phyloP scores from a whole-genome alignment of 2,329 filamentous ascomycete genomes.

The Epichloe glyceriae region DNA sequence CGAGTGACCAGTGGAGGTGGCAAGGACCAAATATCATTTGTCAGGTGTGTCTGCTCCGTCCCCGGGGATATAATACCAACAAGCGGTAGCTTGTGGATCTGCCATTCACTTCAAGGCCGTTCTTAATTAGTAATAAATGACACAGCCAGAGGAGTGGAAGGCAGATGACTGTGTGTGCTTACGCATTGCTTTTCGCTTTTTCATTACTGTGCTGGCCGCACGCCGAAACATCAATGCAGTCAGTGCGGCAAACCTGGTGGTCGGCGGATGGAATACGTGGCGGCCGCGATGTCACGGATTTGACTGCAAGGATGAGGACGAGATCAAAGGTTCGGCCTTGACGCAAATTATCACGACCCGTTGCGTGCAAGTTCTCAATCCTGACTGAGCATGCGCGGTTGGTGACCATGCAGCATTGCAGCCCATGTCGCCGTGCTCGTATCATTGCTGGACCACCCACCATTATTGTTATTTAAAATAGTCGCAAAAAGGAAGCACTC shows the following conservation, averaged over 20 bases:
- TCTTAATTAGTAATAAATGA: too few relatives aligned
- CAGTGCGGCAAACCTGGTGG: neutral
- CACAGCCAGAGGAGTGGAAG: too few relatives aligned
- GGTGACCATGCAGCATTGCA: too few relatives aligned
- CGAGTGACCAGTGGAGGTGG: neutral
- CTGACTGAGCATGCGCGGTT: neutral
- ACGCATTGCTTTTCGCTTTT: too few relatives aligned
- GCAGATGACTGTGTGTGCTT: too few relatives aligned
- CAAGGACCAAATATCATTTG: neutral
- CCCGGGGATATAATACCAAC: too few relatives aligned
- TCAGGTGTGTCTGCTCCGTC: too few relatives aligned
- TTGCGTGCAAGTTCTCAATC: neutral
- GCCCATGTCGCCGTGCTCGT: too few relatives aligned
- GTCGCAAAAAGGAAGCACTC: neutral
- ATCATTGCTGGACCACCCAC: too few relatives aligned
- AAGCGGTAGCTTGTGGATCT: too few relatives aligned
- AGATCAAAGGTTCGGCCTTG: neutral
- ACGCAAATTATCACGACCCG: neutral
- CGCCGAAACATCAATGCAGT: neutral
- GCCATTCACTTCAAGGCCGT: too few relatives aligned
- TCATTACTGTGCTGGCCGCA: neutral
- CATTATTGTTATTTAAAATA: neutral
- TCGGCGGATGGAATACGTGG: neutral
- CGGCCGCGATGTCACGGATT: neutral
- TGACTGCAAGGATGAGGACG: conserved; percentile 1